A percentile compares a stretch with the other conserved stretches of the same genome.
These are phyloP conservation scores for Potentilla sterilis DNA, from an alignment of 306 rosid species.

Conservation along the genomic window DNA sequence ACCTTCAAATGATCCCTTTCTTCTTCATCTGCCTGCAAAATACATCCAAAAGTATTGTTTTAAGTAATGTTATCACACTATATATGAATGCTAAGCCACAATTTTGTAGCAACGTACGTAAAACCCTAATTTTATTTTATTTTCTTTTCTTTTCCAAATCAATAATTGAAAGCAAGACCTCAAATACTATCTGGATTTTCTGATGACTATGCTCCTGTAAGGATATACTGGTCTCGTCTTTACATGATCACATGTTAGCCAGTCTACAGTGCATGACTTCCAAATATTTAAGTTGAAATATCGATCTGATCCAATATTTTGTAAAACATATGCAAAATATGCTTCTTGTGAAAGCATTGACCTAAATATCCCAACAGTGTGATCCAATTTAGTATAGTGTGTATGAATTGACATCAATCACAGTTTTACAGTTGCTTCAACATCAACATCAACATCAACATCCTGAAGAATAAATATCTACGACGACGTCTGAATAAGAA, in stretches of 20 bases:
- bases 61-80: background rate
- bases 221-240: background rate
- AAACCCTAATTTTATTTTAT: background rate
- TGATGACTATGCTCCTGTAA: background rate
- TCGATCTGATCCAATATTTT: too few relatives aligned
- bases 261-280: background rate
- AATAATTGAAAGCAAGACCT: background rate
- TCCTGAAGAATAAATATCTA: background rate
- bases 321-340: conserved; percentile 11
- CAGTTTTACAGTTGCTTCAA: background rate
- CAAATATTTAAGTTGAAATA: background rate
- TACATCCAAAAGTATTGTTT: background rate
- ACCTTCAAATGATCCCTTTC: conserved; percentile 66
- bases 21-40: conserved; percentile 75
- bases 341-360: background rate
- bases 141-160: background rate
- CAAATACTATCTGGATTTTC: background rate
- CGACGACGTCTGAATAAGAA: too few relatives aligned
- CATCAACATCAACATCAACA: background rate
- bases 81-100: background rate
- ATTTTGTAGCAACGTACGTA: background rate
- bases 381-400: background rate
- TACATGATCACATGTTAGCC: background rate
- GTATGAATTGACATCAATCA: background rate
- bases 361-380: background rate